These are phyloP conservation scores for Penicillium diatomitis DNA, from an alignment of 495 filamentous ascomycete species.

Conservation along the genomic window DNA sequence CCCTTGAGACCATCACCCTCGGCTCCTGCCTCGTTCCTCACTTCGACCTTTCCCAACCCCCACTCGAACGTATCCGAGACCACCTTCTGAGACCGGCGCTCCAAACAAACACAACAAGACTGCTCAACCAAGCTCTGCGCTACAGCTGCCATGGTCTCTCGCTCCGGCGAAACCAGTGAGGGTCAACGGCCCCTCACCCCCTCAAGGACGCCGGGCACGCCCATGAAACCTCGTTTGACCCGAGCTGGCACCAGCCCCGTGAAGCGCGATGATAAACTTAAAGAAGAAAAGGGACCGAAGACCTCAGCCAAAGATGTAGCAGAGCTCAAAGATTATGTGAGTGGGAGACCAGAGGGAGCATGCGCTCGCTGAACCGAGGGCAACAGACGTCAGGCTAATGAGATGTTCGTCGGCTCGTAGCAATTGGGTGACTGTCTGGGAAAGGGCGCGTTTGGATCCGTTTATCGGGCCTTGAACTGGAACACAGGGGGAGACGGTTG, in stretches of 20 bases:
- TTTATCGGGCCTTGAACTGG: conserved; percentile 97
- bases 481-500: conserved; percentile 96
- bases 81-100: conserved; percentile 13
- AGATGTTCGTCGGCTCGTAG: conserved; percentile 13
- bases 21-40: conserved; percentile 28
- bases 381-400: too few species aligned
- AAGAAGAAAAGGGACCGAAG: conserved; percentile 31
- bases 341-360: conserved; percentile 8
- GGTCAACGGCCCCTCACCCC: conserved; percentile 29
- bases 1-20: conserved; percentile 20
- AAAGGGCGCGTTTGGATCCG: conserved; percentile 91
- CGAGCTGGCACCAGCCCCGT: conserved; percentile 32
- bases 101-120: conserved; percentile 4
- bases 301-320: conserved; percentile 48
- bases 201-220: conserved; percentile 29
- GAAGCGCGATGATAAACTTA: conserved; percentile 41
- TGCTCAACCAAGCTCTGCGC: background rate
- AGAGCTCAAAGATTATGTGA: conserved; percentile 53
- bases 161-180: conserved; percentile 30
- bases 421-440: conserved; percentile 92
- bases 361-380: background rate
- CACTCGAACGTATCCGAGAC: conserved; percentile 19
- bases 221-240: conserved; percentile 33
- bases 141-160: conserved; percentile 29
- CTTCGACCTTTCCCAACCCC: conserved; percentile 7